These are phyloP conservation scores for Setomelanomma holmii DNA, from an alignment of 2,329 filamentous ascomycete genomes.

Conservation along the genomic window DNA sequence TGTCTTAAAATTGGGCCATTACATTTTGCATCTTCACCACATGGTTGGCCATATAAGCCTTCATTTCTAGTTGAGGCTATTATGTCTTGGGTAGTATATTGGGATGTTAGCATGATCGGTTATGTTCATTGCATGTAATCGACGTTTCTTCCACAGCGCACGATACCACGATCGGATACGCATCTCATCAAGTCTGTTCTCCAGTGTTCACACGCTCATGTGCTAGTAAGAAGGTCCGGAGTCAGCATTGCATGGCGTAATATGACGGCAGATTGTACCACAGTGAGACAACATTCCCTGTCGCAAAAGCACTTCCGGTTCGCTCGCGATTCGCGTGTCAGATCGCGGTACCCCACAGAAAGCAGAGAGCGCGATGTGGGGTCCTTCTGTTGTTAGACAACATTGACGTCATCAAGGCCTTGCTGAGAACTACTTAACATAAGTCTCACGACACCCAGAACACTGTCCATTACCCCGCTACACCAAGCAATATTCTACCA, in stretches of 20 bases:
- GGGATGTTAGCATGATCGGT: constrained; percentile 26
- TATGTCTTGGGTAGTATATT: constrained; percentile 21
- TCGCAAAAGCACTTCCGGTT: constrained; percentile 2
- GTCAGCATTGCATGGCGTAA: neutral
- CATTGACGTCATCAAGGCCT: constrained; percentile 24
- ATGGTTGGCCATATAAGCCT: constrained; percentile 21
- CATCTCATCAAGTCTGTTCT: constrained; percentile 12
- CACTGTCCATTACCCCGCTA: constrained; percentile 8
- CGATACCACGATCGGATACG: constrained; percentile 21
- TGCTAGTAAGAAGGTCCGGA: neutral
- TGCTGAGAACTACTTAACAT: constrained; percentile 14
- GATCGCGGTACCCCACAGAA: constrained; percentile 1
- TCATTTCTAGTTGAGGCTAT: constrained; percentile 24
- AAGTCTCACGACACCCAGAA: constrained; percentile 15
- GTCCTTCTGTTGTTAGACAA: constrained; percentile 1
- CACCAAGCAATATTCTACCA: neutral
- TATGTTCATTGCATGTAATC: neutral
- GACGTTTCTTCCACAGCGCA: neutral
- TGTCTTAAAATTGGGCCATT: constrained; percentile 23
- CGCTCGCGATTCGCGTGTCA: neutral
- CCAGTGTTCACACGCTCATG: neutral
- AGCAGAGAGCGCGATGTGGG: constrained; percentile 1
- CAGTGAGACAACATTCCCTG: neutral
- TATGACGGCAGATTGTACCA: constrained; percentile 1
- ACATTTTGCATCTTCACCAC: constrained; percentile 23